These are phyloP conservation scores for Stemphylium beticola DNA, from an alignment of 2,329 filamentous ascomycete genomes.

Conservation along the genomic window DNA sequence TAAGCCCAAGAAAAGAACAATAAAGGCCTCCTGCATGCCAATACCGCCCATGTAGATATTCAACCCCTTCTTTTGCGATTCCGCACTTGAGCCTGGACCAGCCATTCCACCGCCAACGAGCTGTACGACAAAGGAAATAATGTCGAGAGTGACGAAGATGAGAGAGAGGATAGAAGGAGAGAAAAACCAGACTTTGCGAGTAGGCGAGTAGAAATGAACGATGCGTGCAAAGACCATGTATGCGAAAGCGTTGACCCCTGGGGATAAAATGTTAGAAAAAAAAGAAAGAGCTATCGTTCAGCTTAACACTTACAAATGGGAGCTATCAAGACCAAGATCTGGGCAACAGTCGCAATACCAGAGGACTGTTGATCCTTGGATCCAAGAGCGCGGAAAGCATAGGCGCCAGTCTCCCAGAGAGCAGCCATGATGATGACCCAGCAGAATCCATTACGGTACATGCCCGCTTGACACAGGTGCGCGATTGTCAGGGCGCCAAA, in stretches of 20 bases:
- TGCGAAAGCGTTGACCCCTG: slow-evolving; percentile 54
- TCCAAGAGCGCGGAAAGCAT: slow-evolving; percentile 49
- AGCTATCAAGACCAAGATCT: slow-evolving; percentile 54
- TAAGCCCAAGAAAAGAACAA: slow-evolving; percentile 29
- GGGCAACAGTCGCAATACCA: slow-evolving; percentile 43
- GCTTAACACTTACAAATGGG: slow-evolving; percentile 37
- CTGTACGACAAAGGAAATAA: slow-evolving; percentile 54
- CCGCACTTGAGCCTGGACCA: slow-evolving; percentile 27
- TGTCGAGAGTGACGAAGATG: slow-evolving; percentile 52
- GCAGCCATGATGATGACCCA: slow-evolving; percentile 54
- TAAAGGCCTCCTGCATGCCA: slow-evolving; percentile 37
- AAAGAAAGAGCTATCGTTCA: slow-evolving; percentile 6
- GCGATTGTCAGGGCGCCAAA: slow-evolving; percentile 27
- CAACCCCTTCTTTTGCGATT: slow-evolving; percentile 47
- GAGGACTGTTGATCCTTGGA: slow-evolving; percentile 49
- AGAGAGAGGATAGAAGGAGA: slow-evolving; percentile 27
- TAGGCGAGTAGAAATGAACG: slow-evolving; percentile 45
- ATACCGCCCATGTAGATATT: slow-evolving; percentile 49
- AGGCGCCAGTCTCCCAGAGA: slow-evolving; percentile 52
- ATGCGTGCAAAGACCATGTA: slow-evolving; percentile 51
- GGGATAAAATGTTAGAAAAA: slow-evolving; percentile 26
- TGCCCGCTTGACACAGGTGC: slow-evolving; percentile 25
- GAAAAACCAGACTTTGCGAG: slow-evolving; percentile 27
- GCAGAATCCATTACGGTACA: slow-evolving; percentile 42
- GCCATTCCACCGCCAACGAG: slow-evolving; percentile 47